Base-by-base conservation (phyloP, 2,329 filamentous ascomycete genomes). In the Hansfordia pulvinata region DNA sequence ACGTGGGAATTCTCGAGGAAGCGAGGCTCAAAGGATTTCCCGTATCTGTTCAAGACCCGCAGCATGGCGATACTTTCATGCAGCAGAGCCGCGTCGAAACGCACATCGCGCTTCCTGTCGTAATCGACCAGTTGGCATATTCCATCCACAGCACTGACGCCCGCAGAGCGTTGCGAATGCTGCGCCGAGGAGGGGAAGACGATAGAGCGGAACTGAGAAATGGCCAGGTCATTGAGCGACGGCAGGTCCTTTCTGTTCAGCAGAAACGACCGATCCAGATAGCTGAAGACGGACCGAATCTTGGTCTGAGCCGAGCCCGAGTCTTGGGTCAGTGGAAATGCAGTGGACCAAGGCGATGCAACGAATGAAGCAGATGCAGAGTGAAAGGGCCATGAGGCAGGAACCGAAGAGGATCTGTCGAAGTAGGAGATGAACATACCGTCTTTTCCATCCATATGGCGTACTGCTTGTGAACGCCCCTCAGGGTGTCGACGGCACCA, bases 221-320 rank as follows among this genome's bases (percentile, higher is more conserved):
- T 73, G 5, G 77, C 72, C 59, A 93, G 75, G 43, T 93, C 83
- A 43, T 86, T 79, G 30, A 98, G 72, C 18, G 79, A 79, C 8
- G 66, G 64, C 19, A 67, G 55, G 13, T 77, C 71, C 38, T 76
- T 74, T 23, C 76, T 74, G 30, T 78, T 76, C 3, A 93, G 60
- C 6, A 98, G 64, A 45, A 85, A 94, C 3, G 85, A 82, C 35
- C 90, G 76, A 48, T 98, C 88, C 37, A 98, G 67, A 44, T 86
- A 98, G 56, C 85, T 93, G 54, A 94, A 96, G 20, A 92, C 79
- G 35, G 81, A 88, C 25, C 85, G 73, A 27, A 98, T 70, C 10
- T 76, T 75, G 37, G 75, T 69, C 35, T 42, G 15, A 15, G 28
- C 19, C 19, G 12, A 19, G 23, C 22, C 32, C 36, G 17, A 40